These are phyloP conservation scores for Mycotypha africana DNA, from an alignment of 371 early-diverging fungal genomes.

Conservation along the genomic window DNA sequence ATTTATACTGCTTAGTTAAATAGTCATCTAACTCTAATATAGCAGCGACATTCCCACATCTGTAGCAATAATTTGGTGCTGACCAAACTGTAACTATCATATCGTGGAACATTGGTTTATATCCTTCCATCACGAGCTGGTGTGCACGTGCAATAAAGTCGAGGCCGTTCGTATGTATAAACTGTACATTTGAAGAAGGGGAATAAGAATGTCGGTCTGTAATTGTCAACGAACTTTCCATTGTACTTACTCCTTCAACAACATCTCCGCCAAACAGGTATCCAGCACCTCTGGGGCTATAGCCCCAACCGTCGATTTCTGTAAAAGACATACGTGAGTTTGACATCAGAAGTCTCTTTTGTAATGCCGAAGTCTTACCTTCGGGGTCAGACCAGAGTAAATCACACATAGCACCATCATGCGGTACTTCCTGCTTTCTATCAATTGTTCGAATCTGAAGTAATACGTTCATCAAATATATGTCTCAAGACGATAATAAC, in stretches of 20 bases:
- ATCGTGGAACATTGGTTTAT: conserved; percentile 91
- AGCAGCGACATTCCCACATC: conserved; percentile 99
- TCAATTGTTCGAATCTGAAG: conserved; percentile 95
- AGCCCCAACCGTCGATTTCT: conserved; percentile 92
- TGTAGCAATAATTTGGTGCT: conserved; percentile 99
- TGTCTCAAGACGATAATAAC: too few species aligned
- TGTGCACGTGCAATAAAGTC: conserved; percentile 97
- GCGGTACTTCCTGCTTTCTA: conserved; percentile 98
- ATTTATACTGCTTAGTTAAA: conserved; percentile 74
- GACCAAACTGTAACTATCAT: conserved; percentile 99
- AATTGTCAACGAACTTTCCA: not conserved
- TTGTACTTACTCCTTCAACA: conserved; percentile 58
- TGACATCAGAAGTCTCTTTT: too few species aligned
- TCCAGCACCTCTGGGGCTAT: conserved; percentile 98
- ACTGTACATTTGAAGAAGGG: conserved; percentile 38
- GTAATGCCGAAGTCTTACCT: too few species aligned
- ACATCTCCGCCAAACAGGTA: conserved; percentile 97
- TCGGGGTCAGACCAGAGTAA: conserved; percentile 99
- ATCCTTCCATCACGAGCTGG: conserved; percentile 99
- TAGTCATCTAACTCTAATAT: conserved; percentile 96
- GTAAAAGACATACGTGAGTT: too few species aligned
- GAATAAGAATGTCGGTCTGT: too few species aligned
- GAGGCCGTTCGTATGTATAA: conserved; percentile 85
- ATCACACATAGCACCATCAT: conserved; percentile 99
- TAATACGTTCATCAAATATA: too few species aligned